Conservation (phyloP, 1,284 basidiomycete species). For the Pseudozyma thailandica region DNA sequence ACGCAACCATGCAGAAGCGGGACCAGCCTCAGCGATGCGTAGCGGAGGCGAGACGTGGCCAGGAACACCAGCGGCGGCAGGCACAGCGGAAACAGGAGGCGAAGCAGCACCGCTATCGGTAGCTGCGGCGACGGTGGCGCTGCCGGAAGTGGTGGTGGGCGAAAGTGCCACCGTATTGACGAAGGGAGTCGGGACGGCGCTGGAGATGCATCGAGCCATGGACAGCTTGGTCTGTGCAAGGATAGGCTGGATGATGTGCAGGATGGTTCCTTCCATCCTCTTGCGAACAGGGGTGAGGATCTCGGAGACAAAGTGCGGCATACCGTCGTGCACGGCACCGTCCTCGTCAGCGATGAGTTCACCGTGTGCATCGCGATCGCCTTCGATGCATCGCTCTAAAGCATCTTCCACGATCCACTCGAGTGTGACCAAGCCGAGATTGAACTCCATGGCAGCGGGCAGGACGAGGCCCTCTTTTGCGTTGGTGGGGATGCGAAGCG, state of each 20-base stretch:
- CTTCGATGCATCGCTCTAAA: slow-evolving; percentile 65
- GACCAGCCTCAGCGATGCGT: slow-evolving; percentile 27
- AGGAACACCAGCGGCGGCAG: slow-evolving; percentile 11
- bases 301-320: slow-evolving; percentile 65
- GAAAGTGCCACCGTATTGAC: slow-evolving; percentile 38
- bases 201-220: slow-evolving; percentile 52
- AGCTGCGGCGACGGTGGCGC: not conserved
- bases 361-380: slow-evolving; percentile 49
- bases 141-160: slow-evolving; percentile 34
- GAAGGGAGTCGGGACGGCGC: slow-evolving; percentile 57
- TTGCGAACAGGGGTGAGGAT: slow-evolving; percentile 66
- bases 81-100: slow-evolving; percentile 12
- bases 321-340: slow-evolving; percentile 46
- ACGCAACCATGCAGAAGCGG: slow-evolving; percentile 53
- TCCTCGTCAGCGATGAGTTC: slow-evolving; percentile 53
- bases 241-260: slow-evolving; percentile 66
- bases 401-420: slow-evolving; percentile 66
- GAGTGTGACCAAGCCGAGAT: slow-evolving; percentile 62
- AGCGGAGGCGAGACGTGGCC: slow-evolving; percentile 40
- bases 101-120: slow-evolving; percentile 17
- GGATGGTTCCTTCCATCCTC: slow-evolving; percentile 65
- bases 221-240: slow-evolving; percentile 54
- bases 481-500: slow-evolving; percentile 54
- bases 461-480: slow-evolving; percentile 53
- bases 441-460: slow-evolving; percentile 64